phyloP scores from a whole-genome alignment of 306 rosid species.

The Canavalia gladiata region DNA sequence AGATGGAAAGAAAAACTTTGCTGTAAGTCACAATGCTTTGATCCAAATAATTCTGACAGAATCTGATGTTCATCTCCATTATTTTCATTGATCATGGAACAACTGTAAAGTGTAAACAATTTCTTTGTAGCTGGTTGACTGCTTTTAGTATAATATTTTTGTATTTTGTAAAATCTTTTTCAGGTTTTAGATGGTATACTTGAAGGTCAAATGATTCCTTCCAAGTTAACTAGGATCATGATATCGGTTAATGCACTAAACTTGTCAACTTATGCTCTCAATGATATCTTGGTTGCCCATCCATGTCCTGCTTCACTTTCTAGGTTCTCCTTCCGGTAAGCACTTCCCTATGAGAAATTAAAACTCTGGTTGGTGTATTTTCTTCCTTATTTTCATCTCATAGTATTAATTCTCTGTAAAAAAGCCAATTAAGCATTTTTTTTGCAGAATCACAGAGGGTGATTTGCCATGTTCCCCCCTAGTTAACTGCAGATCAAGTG shows the following conservation, averaged over 20 bases:
- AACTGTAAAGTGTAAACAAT: not conserved
- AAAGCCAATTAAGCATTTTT: slow-evolving; percentile 31
- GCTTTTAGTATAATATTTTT: slow-evolving; percentile 31
- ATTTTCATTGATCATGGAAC: slow-evolving; percentile 35
- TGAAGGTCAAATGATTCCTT: slow-evolving; percentile 64
- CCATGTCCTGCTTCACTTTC: slow-evolving; percentile 92
- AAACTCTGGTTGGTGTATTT: slow-evolving; percentile 6
- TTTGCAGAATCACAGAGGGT: slow-evolving; percentile 69
- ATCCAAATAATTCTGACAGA: no score
- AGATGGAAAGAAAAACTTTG: no score
- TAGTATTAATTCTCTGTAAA: not conserved
- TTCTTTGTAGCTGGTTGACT: slow-evolving; percentile 12
- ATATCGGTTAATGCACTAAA: slow-evolving; percentile 60
- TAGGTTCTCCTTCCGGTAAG: slow-evolving; percentile 82
- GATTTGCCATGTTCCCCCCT: slow-evolving; percentile 58
- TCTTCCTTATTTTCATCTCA: slow-evolving; percentile 23
- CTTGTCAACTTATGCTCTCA: slow-evolving; percentile 75
- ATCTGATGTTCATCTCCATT: not conserved
- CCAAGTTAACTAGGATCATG: slow-evolving; percentile 68
- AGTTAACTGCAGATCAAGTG: slow-evolving; percentile 85
- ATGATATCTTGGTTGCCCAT: slow-evolving; percentile 84
- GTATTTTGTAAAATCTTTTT: slow-evolving; percentile 33
- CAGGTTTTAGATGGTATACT: slow-evolving; percentile 84
- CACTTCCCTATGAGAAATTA: slow-evolving; percentile 14
- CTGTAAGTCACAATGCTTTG: no score